These are phyloP conservation scores for Fusarium veterinarium DNA, from an alignment of 2,329 filamentous ascomycete genomes.

Conservation along the genomic window DNA sequence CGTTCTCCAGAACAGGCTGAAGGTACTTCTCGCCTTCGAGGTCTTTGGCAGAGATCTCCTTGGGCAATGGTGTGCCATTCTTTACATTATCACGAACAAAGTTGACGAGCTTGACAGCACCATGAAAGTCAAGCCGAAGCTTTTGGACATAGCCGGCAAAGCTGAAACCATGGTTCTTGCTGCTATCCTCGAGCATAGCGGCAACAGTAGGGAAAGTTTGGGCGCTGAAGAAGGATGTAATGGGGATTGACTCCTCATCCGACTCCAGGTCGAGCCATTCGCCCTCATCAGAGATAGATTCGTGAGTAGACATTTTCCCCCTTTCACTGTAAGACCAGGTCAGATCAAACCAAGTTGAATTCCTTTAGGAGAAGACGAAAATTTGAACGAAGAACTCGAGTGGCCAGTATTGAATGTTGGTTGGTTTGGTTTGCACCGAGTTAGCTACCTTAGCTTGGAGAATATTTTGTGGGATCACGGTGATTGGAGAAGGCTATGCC, in stretches of 20 bases:
- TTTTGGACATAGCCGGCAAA: conserved; percentile 69
- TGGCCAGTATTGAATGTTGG: conserved; percentile 1
- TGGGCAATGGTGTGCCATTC: conserved; percentile 60
- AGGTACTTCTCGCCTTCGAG: conserved; percentile 85
- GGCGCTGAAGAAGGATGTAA: conserved; percentile 77
- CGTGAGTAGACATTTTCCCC: conserved; percentile 42
- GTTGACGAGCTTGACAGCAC: conserved; percentile 79
- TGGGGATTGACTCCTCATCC: conserved; percentile 70
- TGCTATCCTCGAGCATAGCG: conserved; percentile 77
- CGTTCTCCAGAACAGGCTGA: conserved; percentile 87
- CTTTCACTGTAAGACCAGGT: conserved; percentile 13
- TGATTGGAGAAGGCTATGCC: conserved; percentile 53
- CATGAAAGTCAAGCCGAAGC: conserved; percentile 76
- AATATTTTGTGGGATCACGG: conserved; percentile 46
- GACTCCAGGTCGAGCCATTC: conserved; percentile 68
- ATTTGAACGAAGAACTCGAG: conserved; percentile 2
- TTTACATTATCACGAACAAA: conserved; percentile 66
- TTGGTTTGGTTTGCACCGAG: neutral
- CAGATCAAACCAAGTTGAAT: conserved; percentile 49
- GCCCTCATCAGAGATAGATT: conserved; percentile 55
- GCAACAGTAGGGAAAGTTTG: conserved; percentile 71
- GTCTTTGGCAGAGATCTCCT: conserved; percentile 68
- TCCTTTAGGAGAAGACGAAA: conserved; percentile 52
- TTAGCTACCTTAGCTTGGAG: conserved; percentile 5
- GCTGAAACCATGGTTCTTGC: conserved; percentile 74